A percentile compares a stretch with the other conserved stretches of the same genome.
phyloP scores from a whole-genome alignment of 2,329 filamentous ascomycete genomes.

The Phaeomoniella chlamydospora region DNA sequence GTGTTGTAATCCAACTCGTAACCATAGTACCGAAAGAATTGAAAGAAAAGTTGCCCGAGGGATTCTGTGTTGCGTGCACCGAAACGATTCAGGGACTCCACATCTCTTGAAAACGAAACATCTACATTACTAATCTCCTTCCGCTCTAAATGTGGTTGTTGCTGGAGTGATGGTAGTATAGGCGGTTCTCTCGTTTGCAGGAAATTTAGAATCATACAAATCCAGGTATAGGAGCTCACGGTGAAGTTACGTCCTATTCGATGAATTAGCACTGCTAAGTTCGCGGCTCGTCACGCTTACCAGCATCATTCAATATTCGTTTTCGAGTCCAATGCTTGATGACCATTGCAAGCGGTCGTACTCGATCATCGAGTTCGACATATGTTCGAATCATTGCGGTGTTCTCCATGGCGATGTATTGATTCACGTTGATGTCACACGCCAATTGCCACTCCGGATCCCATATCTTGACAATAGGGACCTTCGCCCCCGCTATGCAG shows the following conservation, averaged over 20 bases:
- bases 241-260: slow-evolving; percentile 72
- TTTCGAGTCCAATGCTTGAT: slow-evolving; percentile 95
- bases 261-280: slow-evolving; percentile 5
- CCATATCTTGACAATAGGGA: slow-evolving; percentile 98
- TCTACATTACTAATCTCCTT: slow-evolving; percentile 49
- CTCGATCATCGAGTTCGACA: slow-evolving; percentile 79
- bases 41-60: slow-evolving; percentile 74
- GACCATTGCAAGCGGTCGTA: slow-evolving; percentile 87
- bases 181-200: slow-evolving; percentile 76
- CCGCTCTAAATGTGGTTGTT: slow-evolving; percentile 48
- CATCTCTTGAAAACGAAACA: slow-evolving; percentile 75
- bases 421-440: slow-evolving; percentile 99
- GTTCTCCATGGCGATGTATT: slow-evolving; percentile 85
- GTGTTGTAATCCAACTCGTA: slow-evolving; percentile 86
- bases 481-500: slow-evolving; percentile 87
- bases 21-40: slow-evolving; percentile 90
- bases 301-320: slow-evolving; percentile 89
- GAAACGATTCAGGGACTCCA: slow-evolving; percentile 59
- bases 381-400: slow-evolving; percentile 97
- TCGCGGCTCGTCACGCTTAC: slow-evolving; percentile 36
- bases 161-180: slow-evolving; percentile 73
- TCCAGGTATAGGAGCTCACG: slow-evolving; percentile 97
- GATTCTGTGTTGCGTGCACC: slow-evolving; percentile 70
- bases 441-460: slow-evolving; percentile 80
- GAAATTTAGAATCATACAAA: slow-evolving; percentile 95